Base-by-base conservation (phyloP, 2,329 filamentous ascomycete genomes). In the Monascus ruber region DNA sequence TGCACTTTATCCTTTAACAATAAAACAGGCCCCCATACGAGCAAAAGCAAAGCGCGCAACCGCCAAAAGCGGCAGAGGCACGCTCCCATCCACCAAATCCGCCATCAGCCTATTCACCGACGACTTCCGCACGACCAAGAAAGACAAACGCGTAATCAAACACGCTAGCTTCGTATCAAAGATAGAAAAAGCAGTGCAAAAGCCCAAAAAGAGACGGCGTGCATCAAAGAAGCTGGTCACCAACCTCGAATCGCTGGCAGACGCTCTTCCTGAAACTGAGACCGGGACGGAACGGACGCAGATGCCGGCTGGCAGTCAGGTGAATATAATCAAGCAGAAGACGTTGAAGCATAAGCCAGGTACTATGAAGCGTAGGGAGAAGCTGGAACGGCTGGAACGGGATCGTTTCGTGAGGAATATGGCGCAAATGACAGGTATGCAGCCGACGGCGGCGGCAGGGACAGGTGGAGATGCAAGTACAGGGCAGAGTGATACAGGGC, bases 361-460 rank as follows among this genome's bases (percentile, higher is more conserved):
- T 1, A 85, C 86, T 24, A 72, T 88, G 65, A 93, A 86, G 73
- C 72, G 76, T 55, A 91, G 86, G 65, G 84, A 87, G 64, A 81
- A 74, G 62, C 56, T 96, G 27, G 84, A 94, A 42, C 77, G 70
- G 59, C 70, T 76, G 42, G 89, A 96, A 73, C 82, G 84, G 66
- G 79, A 87, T 59, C 71, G 89, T 43, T 95, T 96, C 58, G 81
- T 79, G 31, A 76, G 73, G 56, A 95, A 86, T 57, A 71, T 96
- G 73, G 88, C 84, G 11, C 76, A 81, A 60, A 67, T 95, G 67
- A 71, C 73, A 9, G 62, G 58, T 10, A 61, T 70, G 26, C 44
- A 52, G 10, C 24, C 52, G 48, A 50, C 49, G 47, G 46, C 58
- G 52, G 39, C 54, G 7, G 26, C 25, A 7, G 25, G 10, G 25